These are phyloP conservation scores for Verticillium tricorpus DNA, from an alignment of 2,329 filamentous ascomycete genomes.

Conservation along the genomic window DNA sequence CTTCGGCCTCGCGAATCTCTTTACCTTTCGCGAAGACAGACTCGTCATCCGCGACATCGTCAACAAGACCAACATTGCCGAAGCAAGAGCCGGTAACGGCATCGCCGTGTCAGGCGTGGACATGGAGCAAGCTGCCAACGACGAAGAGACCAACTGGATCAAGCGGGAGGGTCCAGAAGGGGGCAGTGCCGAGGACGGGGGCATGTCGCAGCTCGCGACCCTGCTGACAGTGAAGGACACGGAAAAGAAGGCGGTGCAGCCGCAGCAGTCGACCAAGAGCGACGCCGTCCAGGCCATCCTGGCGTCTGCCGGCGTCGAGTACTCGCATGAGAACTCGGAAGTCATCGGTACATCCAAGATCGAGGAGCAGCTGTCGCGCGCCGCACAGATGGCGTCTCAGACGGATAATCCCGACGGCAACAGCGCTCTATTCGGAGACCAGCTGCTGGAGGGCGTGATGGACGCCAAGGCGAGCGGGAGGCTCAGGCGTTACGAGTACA, in stretches of 20 bases:
- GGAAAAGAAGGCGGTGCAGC: slow-evolving; percentile 22
- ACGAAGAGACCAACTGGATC: slow-evolving; percentile 37
- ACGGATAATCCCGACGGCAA: slow-evolving; percentile 41
- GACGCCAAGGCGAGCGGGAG: slow-evolving; percentile 14
- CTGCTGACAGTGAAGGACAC: slow-evolving; percentile 34
- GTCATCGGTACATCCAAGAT: slow-evolving; percentile 89
- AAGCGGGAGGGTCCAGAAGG: slow-evolving; percentile 35
- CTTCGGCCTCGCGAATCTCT: slow-evolving; percentile 84
- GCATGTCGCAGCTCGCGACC: slow-evolving; percentile 53
- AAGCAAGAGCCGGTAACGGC: slow-evolving; percentile 80
- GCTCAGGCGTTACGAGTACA: slow-evolving; percentile 44
- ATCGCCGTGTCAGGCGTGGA: slow-evolving; percentile 77
- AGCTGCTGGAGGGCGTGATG: slow-evolving; percentile 18
- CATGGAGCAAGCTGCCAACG: slow-evolving; percentile 54
- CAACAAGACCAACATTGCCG: slow-evolving; percentile 96
- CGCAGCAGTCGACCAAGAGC: slow-evolving; percentile 44
- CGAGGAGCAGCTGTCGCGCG: slow-evolving; percentile 78
- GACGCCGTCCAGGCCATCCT: slow-evolving; percentile 89
- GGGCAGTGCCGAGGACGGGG: slow-evolving; percentile 55
- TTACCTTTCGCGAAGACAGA: slow-evolving; percentile 74
- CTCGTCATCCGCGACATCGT: slow-evolving; percentile 90
- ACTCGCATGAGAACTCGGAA: slow-evolving; percentile 94
- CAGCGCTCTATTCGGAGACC: slow-evolving; percentile 55
- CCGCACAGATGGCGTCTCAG: slow-evolving; percentile 58
- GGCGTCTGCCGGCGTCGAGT: slow-evolving; percentile 81